phyloP scores from a whole-genome alignment of 305 asterid genomes.

The Fraxinus dipetala region DNA sequence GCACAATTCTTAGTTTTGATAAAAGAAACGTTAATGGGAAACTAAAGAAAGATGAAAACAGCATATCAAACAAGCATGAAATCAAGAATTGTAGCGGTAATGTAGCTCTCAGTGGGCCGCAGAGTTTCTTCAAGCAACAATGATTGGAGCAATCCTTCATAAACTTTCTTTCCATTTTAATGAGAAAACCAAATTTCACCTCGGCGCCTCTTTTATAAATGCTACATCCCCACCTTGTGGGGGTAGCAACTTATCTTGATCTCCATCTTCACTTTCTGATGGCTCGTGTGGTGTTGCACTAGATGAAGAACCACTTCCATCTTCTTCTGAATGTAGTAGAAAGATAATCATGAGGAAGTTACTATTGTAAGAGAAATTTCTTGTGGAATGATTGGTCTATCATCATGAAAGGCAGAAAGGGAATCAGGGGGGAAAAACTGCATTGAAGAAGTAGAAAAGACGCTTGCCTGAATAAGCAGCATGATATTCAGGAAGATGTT shows the following conservation, averaged over 20 bases:
- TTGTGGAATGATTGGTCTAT: neutral
- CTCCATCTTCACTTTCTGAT: conserved; percentile 42
- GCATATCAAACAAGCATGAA: neutral
- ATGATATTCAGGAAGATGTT: conserved; percentile 52
- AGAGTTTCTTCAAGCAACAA: neutral
- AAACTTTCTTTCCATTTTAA: neutral
- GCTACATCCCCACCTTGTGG: conserved; percentile 34
- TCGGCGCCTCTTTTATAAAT: conserved; percentile 35
- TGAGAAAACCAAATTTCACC: conserved; percentile 19
- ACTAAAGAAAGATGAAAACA: neutral
- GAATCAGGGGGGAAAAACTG: neutral
- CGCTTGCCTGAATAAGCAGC: conserved; percentile 33
- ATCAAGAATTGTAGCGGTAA: neutral
- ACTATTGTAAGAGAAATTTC: neutral
- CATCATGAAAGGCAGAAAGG: neutral
- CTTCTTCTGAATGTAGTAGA: conserved; percentile 33
- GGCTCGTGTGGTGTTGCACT: conserved; percentile 30
- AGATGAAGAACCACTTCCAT: conserved; percentile 36
- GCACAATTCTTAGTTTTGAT: neutral
- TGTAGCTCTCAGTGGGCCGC: neutral
- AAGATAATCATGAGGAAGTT: neutral
- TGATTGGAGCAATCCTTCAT: neutral
- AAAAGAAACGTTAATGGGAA: neutral
- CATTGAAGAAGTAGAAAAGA: neutral
- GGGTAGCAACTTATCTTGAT: conserved; percentile 41